phyloP scores from a whole-genome alignment of 345 rosid species.

The Lumnitzera racemosa region DNA sequence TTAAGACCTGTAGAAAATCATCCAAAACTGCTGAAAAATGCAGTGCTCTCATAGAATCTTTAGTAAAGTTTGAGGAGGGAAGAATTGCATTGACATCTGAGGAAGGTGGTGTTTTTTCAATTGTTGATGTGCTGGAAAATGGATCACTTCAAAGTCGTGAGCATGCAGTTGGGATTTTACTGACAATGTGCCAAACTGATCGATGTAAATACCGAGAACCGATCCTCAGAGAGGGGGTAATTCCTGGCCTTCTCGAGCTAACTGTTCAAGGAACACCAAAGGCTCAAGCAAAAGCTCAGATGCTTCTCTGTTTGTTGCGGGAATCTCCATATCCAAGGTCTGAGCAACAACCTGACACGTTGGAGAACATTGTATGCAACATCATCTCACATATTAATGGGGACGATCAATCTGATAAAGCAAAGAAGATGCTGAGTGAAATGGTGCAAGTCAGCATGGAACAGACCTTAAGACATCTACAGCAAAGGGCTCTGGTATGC shows the following conservation, averaged over 20 bases:
- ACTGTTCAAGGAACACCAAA: constrained; percentile 93
- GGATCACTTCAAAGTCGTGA: constrained; percentile 82
- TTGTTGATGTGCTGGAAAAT: constrained; percentile 82
- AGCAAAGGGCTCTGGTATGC: constrained; percentile 81
- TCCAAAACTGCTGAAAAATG: constrained; percentile 89
- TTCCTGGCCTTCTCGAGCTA: constrained; percentile 93
- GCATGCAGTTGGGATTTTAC: constrained; percentile 73
- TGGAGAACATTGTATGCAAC: constrained; percentile 84
- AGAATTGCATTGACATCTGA: constrained; percentile 50
- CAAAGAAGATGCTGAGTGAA: constrained; percentile 92
- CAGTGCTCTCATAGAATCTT: constrained; percentile 66
- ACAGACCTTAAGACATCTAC: constrained; percentile 88
- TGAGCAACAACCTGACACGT: constrained; percentile 69
- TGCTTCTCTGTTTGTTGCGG: constrained; percentile 63
- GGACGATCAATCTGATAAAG: constrained; percentile 86
- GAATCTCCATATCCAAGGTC: constrained; percentile 62
- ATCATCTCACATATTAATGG: constrained; percentile 85
- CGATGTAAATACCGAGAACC: constrained; percentile 86
- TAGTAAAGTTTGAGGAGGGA: constrained; percentile 67
- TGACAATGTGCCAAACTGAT: constrained; percentile 75
- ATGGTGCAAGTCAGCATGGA: constrained; percentile 99
- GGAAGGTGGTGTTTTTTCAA: constrained; percentile 81
- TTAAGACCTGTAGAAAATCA: constrained; percentile 64
- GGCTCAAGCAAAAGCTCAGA: constrained; percentile 70
- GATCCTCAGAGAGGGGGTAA: constrained; percentile 90